Conservation (phyloP, 2,329 filamentous ascomycete genomes). For the Ophiostoma perfectum region DNA sequence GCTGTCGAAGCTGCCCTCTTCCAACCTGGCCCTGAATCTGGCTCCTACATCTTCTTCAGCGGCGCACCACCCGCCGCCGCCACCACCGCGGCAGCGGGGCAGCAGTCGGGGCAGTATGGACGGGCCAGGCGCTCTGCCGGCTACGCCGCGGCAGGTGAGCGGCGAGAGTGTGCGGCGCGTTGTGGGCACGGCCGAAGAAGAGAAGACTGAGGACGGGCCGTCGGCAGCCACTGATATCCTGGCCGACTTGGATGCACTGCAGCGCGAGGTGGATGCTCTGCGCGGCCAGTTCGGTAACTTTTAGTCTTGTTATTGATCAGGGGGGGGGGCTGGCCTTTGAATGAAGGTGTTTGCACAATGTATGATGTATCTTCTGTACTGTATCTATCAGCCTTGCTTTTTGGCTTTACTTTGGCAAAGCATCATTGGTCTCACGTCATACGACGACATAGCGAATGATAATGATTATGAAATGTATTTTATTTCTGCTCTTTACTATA, state of each 20-base stretch:
- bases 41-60: not conserved
- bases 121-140: constrained; percentile 27
- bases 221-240: constrained; percentile 53
- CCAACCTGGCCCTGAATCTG: not conserved
- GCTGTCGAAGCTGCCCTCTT: constrained; percentile 26
- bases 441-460: not conserved
- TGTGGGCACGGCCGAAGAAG: constrained; percentile 26
- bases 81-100: constrained; percentile 43
- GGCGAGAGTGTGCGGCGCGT: constrained; percentile 30
- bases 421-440: not conserved
- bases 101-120: constrained; percentile 44
- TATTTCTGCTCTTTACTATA: not conserved
- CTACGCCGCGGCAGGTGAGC: constrained; percentile 32
- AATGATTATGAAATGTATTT: not conserved
- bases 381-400: constrained; percentile 4
- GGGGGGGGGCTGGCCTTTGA: too few species aligned
- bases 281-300: constrained; percentile 23
- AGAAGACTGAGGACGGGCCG: not conserved
- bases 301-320: not conserved
- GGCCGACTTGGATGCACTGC: constrained; percentile 65
- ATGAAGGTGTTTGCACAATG: not conserved
- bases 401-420: not conserved
- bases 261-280: constrained; percentile 69
- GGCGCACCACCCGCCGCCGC: constrained; percentile 43
- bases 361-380: not conserved